Percentiles rank a stretch among this genome's conserved stretches.
Evolutionary conservation across 306 rosid genomes (phyloP).

Genomic region (Carpinus fangiana): DNA sequence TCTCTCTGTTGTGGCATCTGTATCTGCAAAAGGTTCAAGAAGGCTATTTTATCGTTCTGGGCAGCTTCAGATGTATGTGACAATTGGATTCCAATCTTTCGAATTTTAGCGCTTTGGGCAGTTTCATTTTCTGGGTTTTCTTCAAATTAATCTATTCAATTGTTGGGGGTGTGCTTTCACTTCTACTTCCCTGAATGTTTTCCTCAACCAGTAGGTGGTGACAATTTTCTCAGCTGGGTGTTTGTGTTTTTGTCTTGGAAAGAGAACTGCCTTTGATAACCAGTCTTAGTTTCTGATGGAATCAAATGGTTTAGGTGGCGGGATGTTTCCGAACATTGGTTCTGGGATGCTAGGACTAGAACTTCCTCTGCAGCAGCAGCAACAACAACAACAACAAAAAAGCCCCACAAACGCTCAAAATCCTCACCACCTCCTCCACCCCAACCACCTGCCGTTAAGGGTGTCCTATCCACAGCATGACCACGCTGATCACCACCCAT

Average conservation of each 20-base stretch:
- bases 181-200: conserved; percentile 5
- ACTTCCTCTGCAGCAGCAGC: conserved; percentile 36
- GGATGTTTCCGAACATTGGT: conserved; percentile 57
- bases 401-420: conserved; percentile 45
- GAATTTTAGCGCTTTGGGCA: background rate
- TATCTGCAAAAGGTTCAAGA: conserved; percentile 5
- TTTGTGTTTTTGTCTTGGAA: background rate
- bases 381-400: conserved; percentile 44
- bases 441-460: conserved; percentile 27
- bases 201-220: background rate
- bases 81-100: conserved; percentile 17
- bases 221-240: background rate
- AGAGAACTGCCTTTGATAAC: background rate
- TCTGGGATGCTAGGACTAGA: conserved; percentile 65
- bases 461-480: conserved; percentile 53
- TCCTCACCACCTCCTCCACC: conserved; percentile 49
- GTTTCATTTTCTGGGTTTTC: conserved; percentile 23
- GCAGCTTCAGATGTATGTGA: conserved; percentile 7
- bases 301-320: conserved; percentile 52
- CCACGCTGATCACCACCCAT: conserved; percentile 40
- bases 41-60: background rate
- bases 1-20: background rate
- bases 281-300: conserved; percentile 51
- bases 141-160: conserved; percentile 12
- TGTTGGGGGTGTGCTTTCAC: conserved; percentile 26